phyloP scores from a whole-genome alignment of 176 grass and related monocot species.

The Typha latifolia region DNA sequence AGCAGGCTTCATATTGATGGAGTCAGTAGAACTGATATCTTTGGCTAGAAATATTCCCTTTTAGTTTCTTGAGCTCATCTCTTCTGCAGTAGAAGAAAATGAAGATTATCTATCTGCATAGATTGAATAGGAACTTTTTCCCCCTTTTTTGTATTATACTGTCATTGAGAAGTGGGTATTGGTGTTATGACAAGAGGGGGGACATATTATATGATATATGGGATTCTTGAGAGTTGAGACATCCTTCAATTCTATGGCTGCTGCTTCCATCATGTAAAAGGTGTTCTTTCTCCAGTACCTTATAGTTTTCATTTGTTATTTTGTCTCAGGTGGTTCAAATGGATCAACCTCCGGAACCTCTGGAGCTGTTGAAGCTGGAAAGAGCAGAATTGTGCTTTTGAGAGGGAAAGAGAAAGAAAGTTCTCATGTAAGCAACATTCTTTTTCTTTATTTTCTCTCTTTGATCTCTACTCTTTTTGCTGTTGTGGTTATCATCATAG shows the following conservation, averaged over 20 bases:
- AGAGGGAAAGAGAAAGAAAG: slow-evolving; percentile 67
- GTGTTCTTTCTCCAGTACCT: background rate
- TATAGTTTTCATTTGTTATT: background rate
- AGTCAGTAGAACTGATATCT: too few species aligned
- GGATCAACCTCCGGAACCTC: slow-evolving; percentile 33
- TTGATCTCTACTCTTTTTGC: slow-evolving; percentile 16
- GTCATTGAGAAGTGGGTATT: too few species aligned
- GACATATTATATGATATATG: too few species aligned
- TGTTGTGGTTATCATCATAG: background rate
- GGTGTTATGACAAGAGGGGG: too few species aligned
- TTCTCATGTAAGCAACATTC: slow-evolving; percentile 43
- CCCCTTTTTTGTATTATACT: too few species aligned
- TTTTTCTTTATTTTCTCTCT: slow-evolving; percentile 1
- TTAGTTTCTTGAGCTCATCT: too few species aligned
- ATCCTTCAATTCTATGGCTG: background rate
- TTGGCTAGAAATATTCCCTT: too few species aligned
- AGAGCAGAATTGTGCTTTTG: slow-evolving; percentile 70
- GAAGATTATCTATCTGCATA: too few species aligned
- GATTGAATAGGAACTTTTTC: too few species aligned
- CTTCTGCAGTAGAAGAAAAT: too few species aligned
- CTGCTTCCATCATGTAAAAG: background rate
- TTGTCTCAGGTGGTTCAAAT: slow-evolving; percentile 36
- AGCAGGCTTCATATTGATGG: too few species aligned
- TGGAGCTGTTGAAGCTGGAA: slow-evolving; percentile 48
- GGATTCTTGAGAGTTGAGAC: too few species aligned